phyloP scores from a whole-genome alignment of 805 yeast genomes.

The Lachancea sp. region DNA sequence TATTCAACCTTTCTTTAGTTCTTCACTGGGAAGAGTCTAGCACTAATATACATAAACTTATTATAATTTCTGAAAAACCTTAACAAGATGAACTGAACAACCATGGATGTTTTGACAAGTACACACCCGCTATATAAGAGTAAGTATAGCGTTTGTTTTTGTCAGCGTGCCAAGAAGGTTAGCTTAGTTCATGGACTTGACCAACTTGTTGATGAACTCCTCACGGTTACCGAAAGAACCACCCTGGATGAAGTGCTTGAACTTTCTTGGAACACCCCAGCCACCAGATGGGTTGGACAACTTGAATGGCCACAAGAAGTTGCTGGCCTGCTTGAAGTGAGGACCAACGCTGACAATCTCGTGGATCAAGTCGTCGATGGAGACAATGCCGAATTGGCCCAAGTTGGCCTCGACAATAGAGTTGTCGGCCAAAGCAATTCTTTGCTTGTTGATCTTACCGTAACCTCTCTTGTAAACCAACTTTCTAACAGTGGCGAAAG shows the following conservation, averaged over 20 bases:
- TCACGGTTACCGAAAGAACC: conserved; percentile 99
- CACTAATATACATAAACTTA: neutral
- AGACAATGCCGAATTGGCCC: conserved; percentile 89
- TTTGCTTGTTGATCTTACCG: conserved; percentile 96
- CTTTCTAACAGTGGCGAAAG: conserved; percentile 83
- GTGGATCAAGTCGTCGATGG: conserved; percentile 91
- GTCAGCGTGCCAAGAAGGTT: neutral
- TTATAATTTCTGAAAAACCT: neutral
- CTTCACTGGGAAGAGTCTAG: neutral
- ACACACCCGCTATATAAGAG: no score
- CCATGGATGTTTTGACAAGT: neutral
- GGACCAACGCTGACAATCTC: conserved; percentile 96
- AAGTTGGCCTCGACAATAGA: conserved; percentile 78
- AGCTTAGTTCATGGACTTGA: conserved; percentile 84
- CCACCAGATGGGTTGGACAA: conserved; percentile 96
- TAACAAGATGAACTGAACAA: conserved; percentile 5
- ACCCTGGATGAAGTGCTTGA: conserved; percentile 96
- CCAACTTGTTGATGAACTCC: conserved; percentile 88
- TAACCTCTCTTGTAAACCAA: conserved; percentile 95
- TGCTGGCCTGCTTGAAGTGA: conserved; percentile 97
- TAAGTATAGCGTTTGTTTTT: no score
- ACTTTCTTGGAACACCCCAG: conserved; percentile 95
- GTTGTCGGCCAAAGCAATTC: conserved; percentile 85
- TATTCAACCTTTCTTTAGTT: neutral
- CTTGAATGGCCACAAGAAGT: conserved; percentile 98